Percentiles rank a stretch among this genome's conserved stretches.
phyloP scores from a whole-genome alignment of 2,329 filamentous ascomycete genomes.

The Ceratocystis cubensis region DNA sequence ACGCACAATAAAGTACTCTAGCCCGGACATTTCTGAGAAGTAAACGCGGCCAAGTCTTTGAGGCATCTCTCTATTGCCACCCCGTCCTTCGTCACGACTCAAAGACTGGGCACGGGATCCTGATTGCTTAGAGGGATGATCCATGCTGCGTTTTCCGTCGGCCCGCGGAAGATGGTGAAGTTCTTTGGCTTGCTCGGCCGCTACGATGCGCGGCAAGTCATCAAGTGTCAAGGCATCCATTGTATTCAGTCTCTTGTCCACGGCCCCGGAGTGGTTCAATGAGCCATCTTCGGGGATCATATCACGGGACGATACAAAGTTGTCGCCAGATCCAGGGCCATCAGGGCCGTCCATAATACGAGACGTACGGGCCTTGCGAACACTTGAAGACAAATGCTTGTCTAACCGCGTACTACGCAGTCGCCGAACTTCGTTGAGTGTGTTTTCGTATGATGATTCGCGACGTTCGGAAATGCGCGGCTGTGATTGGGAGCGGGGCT shows the following conservation, averaged over 20 bases:
- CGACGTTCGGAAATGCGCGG: slow-evolving; percentile 45
- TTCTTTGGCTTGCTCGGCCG: slow-evolving; percentile 86
- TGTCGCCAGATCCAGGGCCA: slow-evolving; percentile 59
- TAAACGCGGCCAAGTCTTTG: slow-evolving; percentile 58
- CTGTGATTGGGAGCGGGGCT: slow-evolving; percentile 63
- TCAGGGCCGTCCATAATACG: slow-evolving; percentile 79
- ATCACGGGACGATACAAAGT: slow-evolving; percentile 31
- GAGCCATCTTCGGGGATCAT: slow-evolving; percentile 73
- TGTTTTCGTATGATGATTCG: slow-evolving; percentile 81
- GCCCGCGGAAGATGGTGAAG: slow-evolving; percentile 57
- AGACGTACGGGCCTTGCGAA: slow-evolving; percentile 79
- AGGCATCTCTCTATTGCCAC: slow-evolving; percentile 41
- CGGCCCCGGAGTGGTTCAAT: slow-evolving; percentile 52
- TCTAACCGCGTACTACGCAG: slow-evolving; percentile 87
- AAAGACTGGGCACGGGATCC: slow-evolving; percentile 13
- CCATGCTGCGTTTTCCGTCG: slow-evolving; percentile 36
- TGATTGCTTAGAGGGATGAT: slow-evolving; percentile 4
- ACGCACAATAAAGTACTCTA: slow-evolving; percentile 95
- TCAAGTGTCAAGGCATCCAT: slow-evolving; percentile 88
- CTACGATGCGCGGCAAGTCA: slow-evolving; percentile 91
- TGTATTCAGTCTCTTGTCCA: slow-evolving; percentile 75
- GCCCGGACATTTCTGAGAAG: slow-evolving; percentile 86
- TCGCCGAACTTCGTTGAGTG: slow-evolving; percentile 85
- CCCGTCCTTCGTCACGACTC: slow-evolving; percentile 36
- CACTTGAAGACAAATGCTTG: slow-evolving; percentile 84